phyloP scores from a whole-genome alignment of 495 filamentous ascomycete species.

The Penicillium mononematosum region DNA sequence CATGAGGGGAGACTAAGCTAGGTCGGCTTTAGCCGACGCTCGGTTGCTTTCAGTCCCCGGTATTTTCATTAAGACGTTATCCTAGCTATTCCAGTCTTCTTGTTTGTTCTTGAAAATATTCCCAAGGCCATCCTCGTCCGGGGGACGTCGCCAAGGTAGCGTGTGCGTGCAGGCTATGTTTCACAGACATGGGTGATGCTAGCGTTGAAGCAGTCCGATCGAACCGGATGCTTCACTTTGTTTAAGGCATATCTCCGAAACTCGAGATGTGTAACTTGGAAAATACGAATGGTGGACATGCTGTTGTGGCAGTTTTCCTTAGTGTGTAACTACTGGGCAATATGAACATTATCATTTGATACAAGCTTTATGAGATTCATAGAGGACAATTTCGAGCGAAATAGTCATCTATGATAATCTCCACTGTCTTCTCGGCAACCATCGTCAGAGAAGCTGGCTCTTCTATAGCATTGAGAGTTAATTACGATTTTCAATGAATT shows the following conservation, averaged over 20 bases:
- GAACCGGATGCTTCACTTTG: neutral
- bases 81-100: neutral
- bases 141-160: neutral
- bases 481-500: too few species aligned
- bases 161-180: neutral
- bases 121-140: neutral
- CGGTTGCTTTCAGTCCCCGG: neutral
- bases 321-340: neutral
- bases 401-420: conserved; percentile 41
- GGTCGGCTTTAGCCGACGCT: neutral
- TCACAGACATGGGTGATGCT: neutral
- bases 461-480: too few species aligned
- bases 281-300: neutral
- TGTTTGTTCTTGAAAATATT: neutral
- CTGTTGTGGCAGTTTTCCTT: neutral
- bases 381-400: neutral
- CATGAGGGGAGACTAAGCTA: neutral
- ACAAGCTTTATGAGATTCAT: neutral
- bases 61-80: neutral
- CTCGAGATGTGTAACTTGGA: neutral
- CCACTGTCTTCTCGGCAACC: conserved; percentile 51
- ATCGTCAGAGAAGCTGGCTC: too few species aligned
- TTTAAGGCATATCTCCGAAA: neutral
- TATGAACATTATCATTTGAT: neutral
- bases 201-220: neutral